Percentiles rank a stretch among this genome's conserved stretches.
phyloP scores from a whole-genome alignment of 2,329 filamentous ascomycete species.

The Pseudogymnoascus sp. region DNA sequence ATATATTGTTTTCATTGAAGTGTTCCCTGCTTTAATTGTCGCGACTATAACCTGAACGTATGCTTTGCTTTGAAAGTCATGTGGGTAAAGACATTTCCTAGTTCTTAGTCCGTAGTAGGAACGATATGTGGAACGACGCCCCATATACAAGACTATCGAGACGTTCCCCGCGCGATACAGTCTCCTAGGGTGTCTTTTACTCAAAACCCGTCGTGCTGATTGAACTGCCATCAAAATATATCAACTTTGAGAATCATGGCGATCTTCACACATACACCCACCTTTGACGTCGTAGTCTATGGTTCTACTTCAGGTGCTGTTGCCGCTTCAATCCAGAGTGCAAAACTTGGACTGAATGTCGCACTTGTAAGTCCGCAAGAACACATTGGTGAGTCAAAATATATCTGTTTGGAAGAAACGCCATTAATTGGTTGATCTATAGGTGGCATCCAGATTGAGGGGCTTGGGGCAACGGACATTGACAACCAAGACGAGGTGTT shows the following conservation, averaged over 20 bases:
- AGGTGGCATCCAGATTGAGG: conserved; percentile 18
- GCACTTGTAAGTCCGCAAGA: neutral
- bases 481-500: conserved; percentile 17
- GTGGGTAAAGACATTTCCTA: neutral
- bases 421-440: neutral
- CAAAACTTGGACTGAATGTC: neutral
- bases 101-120: neutral
- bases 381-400: neutral
- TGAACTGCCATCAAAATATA: neutral
- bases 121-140: neutral
- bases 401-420: neutral
- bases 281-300: neutral
- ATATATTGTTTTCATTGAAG: neutral
- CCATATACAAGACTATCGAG: neutral
- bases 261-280: neutral
- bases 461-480: conserved; percentile 20
- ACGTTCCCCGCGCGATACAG: neutral
- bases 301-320: neutral
- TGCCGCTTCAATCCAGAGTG: neutral
- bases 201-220: neutral
- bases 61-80: neutral
- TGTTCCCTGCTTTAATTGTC: neutral
- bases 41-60: neutral
- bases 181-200: neutral
- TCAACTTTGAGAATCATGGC: neutral